Base-by-base conservation (phyloP, 768 basidiomycete genomes). In the Boletus patriciae region DNA sequence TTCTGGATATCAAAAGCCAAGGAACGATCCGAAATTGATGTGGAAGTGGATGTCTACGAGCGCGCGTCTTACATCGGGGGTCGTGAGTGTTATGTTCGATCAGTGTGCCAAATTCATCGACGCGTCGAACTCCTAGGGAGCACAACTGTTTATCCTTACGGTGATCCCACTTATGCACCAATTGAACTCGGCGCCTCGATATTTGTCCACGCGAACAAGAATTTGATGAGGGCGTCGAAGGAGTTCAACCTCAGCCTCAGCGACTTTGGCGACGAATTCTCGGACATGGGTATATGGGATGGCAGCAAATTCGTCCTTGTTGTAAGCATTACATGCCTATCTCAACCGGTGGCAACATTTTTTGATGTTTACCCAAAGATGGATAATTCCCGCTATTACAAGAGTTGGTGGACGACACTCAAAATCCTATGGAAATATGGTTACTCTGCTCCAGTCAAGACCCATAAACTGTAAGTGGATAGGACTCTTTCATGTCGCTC, bases 181-280 rank as follows among this genome's bases (percentile, higher is more conserved):
- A 73, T 92, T 25, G 95, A 97, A 66, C 77, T 95, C 1, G 95
- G 94, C 0, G 95, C 87, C 0, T 88, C 86, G n/a, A 87, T 95
- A 54, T 97, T 95, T 66, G 87, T 95, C 13, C 62, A 80, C 53
- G 81, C 78, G 6, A 94, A 97, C 75, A 85, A 76, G 67, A 86
- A 87, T 67, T 51, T 88, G 51, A 75, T 78, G 76, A 83, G 92
- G 53, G 95, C 94, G 3, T 81, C 85, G 0, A 78, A 88, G 37
- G 91, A 91, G 52, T 94, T 94, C 71, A 86, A 87, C 59, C 77
- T 95, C 21, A 83, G 81, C 3, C 77, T 71, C 80, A 50, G 67
- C 64, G 31, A 72, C 75, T 64, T 84, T 83, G 76, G 80, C 21
- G 75, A 80, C 25, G 81, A 80, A 34, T 77, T 79, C 45, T 63